Evolutionary conservation across 495 filamentous ascomycete genomes (phyloP), one percentile per base, ranked within the genome.

Genomic region (Sporormia fimetaria): DNA sequence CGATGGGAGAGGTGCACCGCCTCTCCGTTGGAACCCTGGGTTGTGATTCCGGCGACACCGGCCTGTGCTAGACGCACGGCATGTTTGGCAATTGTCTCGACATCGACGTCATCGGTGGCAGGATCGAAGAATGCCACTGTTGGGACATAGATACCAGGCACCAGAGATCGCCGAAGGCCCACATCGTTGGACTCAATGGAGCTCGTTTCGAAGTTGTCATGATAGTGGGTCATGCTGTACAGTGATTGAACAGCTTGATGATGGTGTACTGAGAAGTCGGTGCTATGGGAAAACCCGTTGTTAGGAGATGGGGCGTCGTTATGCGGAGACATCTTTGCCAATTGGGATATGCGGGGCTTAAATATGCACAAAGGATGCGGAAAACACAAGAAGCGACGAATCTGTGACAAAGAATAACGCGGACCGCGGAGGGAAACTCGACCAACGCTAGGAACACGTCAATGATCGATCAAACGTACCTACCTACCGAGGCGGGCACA

Each of bases 21-120:
- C 43, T 62, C 87, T 54, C 87, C 87, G 58, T 92, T 94, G 59
- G 81, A 87, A 20, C 87, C 87, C 60, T 92, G 85, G 12, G 82
- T 85, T 33, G 83, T 76, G 26, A 94, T 67, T 33, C 86, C 87
- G 27, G 78, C 72, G 23, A 92, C 74, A 37, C 86, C 86, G 31
- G 81, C 77, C 37, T 74, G 61, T 36, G 82, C 85, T n/a, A 94
- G 81, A 51, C 83, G 81, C 36, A 82, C 74, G 22, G 85, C 81
- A 59, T 94, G 87, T 40, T 67, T 76, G 39, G 73, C 70, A 34
- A 77, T 80, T 24, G 81, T 80, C 25, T 70, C 62, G 6, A 78
- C 57, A 52, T 92, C 83, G 12, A 79, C 55, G 24, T 77, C 73
- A 52, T 62, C 58, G n/a, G 47, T 54, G 33, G 44, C 32, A 11